phyloP scores from a whole-genome alignment of 371 early-diverging fungal genomes.

The Apophysomyces elegans region DNA sequence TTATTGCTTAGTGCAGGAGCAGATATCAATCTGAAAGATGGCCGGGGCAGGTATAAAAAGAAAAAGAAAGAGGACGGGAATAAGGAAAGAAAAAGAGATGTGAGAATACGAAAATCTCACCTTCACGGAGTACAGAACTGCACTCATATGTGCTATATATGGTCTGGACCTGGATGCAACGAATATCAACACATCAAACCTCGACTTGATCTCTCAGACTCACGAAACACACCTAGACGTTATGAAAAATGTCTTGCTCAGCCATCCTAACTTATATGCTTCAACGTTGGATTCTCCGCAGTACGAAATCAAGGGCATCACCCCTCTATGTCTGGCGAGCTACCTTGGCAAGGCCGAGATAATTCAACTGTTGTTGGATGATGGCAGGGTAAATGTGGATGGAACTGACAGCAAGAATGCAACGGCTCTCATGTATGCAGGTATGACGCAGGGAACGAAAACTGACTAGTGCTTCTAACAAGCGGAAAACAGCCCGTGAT shows the following conservation, averaged over 20 bases:
- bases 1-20: conserved; percentile 67
- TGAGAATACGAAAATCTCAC: conserved; percentile 1
- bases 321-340: conserved; percentile 75
- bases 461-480: neutral
- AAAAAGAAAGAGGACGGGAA: conserved; percentile 21
- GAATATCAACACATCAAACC: conserved; percentile 62
- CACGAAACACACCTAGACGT: conserved; percentile 60
- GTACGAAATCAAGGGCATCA: conserved; percentile 71
- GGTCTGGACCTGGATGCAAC: conserved; percentile 59
- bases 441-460: conserved; percentile 38
- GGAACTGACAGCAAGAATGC: conserved; percentile 73
- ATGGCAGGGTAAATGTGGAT: conserved; percentile 70
- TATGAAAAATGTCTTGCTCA: conserved; percentile 59
- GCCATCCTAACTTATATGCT: conserved; percentile 58
- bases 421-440: conserved; percentile 82
- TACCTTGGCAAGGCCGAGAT: conserved; percentile 72
- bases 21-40: conserved; percentile 66
- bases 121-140: conserved; percentile 45
- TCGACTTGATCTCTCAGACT: conserved; percentile 62
- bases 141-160: conserved; percentile 61
- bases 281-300: conserved; percentile 68
- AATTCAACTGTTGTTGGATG: conserved; percentile 63
- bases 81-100: conserved; percentile 2
- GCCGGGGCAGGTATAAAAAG: conserved; percentile 64
- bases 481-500: conserved; percentile 59